These are phyloP conservation scores for Sclerotinia sclerotiorum DNA, from an alignment of 2,329 filamentous ascomycete genomes.

Conservation along the genomic window DNA sequence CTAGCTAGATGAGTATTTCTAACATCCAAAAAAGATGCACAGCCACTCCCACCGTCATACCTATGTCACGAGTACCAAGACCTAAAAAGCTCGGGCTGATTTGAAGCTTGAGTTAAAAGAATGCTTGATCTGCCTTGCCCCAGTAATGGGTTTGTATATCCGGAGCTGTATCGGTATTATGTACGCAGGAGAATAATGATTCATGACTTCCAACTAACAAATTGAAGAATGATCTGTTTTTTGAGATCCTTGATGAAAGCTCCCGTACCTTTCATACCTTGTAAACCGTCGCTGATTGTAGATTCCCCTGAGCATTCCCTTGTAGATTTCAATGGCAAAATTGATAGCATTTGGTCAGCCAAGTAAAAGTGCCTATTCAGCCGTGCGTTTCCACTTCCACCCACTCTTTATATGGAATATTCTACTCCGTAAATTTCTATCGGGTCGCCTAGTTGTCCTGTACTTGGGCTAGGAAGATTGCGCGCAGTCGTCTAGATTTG, in stretches of 20 bases:
- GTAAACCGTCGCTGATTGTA: neutral
- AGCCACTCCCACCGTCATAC: constrained; percentile 11
- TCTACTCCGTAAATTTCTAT: neutral
- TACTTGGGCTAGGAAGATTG: constrained; percentile 8
- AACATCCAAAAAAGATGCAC: constrained; percentile 8
- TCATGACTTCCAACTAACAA: neutral
- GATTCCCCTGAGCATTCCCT: neutral
- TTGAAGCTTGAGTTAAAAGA: constrained; percentile 8
- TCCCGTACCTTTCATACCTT: neutral
- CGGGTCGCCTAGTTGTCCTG: constrained; percentile 2
- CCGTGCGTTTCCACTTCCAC: constrained; percentile 2
- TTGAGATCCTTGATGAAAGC: neutral
- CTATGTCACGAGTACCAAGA: neutral
- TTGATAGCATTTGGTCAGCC: constrained; percentile 11
- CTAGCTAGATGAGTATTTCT: neutral
- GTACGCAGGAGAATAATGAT: neutral
- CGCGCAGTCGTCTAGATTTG: constrained; percentile 7
- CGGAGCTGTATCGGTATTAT: neutral
- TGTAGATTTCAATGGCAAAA: neutral
- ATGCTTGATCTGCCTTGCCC: constrained; percentile 21
- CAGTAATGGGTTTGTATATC: constrained; percentile 8
- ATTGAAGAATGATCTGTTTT: neutral
- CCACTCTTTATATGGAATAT: neutral
- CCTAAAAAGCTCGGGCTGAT: constrained; percentile 1
- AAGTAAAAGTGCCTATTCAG: neutral